Base-by-base conservation (phyloP, 192 early-diverging fungal species). In the Spizellomyces sp. region DNA sequence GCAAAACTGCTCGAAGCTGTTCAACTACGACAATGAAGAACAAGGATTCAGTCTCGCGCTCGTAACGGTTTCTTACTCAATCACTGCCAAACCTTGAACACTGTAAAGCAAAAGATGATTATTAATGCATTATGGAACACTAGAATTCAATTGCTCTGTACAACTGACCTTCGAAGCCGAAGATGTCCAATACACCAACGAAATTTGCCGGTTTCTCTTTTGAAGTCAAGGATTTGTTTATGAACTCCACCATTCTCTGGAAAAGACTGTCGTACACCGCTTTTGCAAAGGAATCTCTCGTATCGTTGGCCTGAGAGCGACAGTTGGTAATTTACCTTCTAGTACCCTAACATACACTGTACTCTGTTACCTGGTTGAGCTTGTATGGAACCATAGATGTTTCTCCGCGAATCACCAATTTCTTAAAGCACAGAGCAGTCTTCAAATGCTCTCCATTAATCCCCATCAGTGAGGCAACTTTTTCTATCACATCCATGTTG, bases 321-420 rank as follows among this genome's bases (percentile, higher is more conserved):
- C 10, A n/a, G 1, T 47, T 2, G 19, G 63, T 17, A 85, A 8
- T 9, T 6, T n/a, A 4, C 50, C 17, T 27, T 17, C 14, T 17
- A 61, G 12, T 14, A 66, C 42, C 56, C 12, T 12, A 14, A 61
- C 10, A 61, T 36, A 27, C 10, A 36, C 15, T 15, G n/a, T 12
- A 61, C 15, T 61, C 21, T 17, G 48, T 72, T 66, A 82, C 80
- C 73, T 98, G 96, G 21, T 85, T 77, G 15, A 81, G 62, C 76
- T 97, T 99, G 4, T 98, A 86, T 15, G 96, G 95, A 7, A 95
- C 92, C 66, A 96, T 94, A 44, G 90, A 93, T 52, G 93, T 85
- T 73, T 96, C 95, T 70, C 87, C 88, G 73, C 93, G 90, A 60
- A 99, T 90, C 68, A 92, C 82, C 70, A 93, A 88, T 19, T 91